Conservation (phyloP, 306 rosid species). For the Castanopsis chinensis region DNA sequence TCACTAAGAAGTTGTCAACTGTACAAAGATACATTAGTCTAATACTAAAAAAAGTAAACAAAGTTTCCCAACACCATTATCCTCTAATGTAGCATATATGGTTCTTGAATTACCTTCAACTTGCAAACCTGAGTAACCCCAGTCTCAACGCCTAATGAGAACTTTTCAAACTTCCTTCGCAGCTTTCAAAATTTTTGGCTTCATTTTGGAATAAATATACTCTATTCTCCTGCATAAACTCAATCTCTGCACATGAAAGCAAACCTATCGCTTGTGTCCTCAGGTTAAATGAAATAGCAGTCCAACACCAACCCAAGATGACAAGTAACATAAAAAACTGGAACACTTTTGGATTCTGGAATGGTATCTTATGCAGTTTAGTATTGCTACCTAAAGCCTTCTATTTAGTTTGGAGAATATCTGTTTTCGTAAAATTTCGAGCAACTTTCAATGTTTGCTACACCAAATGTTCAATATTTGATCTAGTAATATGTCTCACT, state of each 20-base stretch:
- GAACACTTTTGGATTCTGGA: constrained; percentile 54
- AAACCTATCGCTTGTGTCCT: constrained; percentile 51
- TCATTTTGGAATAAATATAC: constrained; percentile 8
- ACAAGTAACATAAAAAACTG: constrained; percentile 86
- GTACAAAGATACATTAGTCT: too few species aligned
- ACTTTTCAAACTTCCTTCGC: constrained; percentile 36
- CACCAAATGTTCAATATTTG: constrained; percentile 62
- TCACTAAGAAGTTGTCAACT: constrained; percentile 32
- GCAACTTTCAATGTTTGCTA: constrained; percentile 46
- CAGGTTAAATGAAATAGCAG: constrained; percentile 52
- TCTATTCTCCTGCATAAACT: constrained; percentile 61
- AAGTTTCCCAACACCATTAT: too few species aligned
- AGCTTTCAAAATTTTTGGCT: constrained; percentile 6
- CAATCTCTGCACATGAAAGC: constrained; percentile 38
- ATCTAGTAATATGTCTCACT: constrained; percentile 53
- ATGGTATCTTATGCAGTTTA: constrained; percentile 44
- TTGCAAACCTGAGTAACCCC: too few species aligned
- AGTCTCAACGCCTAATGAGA: constrained; percentile 5
- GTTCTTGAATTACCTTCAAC: too few species aligned
- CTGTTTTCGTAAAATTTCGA: constrained; percentile 55
- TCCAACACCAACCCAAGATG: constrained; percentile 64
- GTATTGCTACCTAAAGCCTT: constrained; percentile 47
- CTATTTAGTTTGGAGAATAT: constrained; percentile 42
- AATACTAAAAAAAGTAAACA: too few species aligned
- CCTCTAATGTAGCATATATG: too few species aligned